These are phyloP conservation scores for Thraustochytrium sp. DNA, from an alignment of 352 stramenopile genomes.

Conservation along the genomic window DNA sequence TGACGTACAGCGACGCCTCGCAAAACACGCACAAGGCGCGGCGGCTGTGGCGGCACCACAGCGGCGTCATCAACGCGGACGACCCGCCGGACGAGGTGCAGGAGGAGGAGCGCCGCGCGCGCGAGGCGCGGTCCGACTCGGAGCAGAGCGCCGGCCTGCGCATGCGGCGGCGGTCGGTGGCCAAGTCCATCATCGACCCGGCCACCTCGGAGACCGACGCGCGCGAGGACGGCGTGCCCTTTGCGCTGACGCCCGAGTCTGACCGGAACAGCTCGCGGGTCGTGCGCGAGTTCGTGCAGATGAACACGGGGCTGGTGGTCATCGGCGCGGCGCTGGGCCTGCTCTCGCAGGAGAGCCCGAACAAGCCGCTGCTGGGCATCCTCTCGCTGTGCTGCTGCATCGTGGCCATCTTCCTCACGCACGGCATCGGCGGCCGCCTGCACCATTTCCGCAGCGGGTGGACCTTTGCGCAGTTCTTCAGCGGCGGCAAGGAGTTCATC, in stretches of 20 bases:
- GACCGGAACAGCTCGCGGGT: neutral
- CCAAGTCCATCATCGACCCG: neutral
- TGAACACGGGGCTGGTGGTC: constrained; percentile 25
- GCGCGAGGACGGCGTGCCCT: neutral
- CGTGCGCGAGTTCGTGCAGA: constrained; percentile 26
- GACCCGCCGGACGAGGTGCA: neutral
- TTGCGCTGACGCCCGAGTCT: neutral
- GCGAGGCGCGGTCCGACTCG: neutral
- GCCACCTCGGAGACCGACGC: neutral
- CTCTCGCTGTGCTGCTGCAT: constrained; percentile 35
- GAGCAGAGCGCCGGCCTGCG: neutral
- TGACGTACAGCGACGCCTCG: constrained; percentile 26
- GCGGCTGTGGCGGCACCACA: neutral
- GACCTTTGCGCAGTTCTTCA: constrained; percentile 38
- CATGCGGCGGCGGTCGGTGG: neutral
- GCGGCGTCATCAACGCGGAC: neutral
- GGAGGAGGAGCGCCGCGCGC: neutral
- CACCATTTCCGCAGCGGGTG: neutral
- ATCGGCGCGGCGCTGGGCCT: constrained; percentile 5
- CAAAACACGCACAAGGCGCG: neutral
- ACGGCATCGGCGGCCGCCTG: constrained; percentile 25
- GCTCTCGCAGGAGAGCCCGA: neutral
- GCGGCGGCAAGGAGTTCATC: constrained; percentile 40
- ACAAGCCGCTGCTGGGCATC: neutral
- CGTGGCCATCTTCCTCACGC: constrained; percentile 16